Base-by-base conservation (phyloP, 2,329 filamentous ascomycete species). In the Cladophialophora chaetospira region DNA sequence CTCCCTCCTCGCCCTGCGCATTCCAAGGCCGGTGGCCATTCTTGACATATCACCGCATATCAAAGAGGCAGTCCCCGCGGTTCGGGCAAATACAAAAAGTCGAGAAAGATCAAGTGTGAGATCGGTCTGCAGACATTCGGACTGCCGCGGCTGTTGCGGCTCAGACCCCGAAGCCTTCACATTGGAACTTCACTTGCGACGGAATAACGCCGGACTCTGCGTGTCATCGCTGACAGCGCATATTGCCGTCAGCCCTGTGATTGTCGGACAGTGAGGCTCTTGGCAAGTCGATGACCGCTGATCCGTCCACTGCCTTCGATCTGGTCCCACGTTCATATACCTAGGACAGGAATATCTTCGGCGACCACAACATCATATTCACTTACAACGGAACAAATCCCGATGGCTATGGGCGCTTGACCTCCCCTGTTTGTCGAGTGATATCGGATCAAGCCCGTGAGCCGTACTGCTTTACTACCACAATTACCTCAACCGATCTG, bases 201-300 rank as follows among this genome's bases (percentile, higher is more conserved):
- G 55, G 55, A 56, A 58, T 61, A 44, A 46, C 38, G 42, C 55
- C 55, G 59, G 46, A 47, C 36, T 49, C 46, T 23, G 50, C 36
- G 51, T 48, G 35, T 42, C 43, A 50, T 47, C 43, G 55, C 59
- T 61, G 52, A 61, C 59, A 52, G 52, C 52, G 52, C 55, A 58
- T 56, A 42, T 55, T 56, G 55, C 59, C 57, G 59, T 61, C 59
- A 61, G 59, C 55, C 48, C 54, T 42, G 42, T 51, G 26, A 10
- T 38, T 38, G 11, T 42, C 36, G 29, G 3, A 25, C 33, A 50
- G 40, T 17, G 23, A 36, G 38, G 35, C 33, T 25, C 42, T 51
- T 42, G 23, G 36, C 52, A 40, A 31, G 23, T 53, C 44, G 38
- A 36, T 53, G 44, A 52, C 44, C 19, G 2, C 45, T 56, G 53